phyloP scores from a whole-genome alignment of 2,329 filamentous ascomycete species.

The Hypoxylon sp. region DNA sequence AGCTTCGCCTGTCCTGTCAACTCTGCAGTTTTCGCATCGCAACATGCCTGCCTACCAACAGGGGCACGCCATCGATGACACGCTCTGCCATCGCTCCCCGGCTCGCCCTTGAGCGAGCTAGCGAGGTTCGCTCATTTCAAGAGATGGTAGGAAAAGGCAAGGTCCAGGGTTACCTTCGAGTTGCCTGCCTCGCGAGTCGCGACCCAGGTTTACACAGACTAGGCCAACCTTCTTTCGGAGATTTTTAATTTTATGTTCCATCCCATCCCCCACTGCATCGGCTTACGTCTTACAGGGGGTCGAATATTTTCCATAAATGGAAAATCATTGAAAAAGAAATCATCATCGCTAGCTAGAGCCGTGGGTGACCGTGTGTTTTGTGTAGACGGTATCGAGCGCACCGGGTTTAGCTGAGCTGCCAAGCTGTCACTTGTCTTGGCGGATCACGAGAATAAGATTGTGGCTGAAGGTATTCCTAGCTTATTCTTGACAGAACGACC shows the following conservation, averaged over 20 bases:
- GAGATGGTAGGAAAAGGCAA: slow-evolving; percentile 9
- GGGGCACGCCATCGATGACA: too few species aligned
- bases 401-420: not conserved
- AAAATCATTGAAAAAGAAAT: not conserved
- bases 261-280: slow-evolving; percentile 31
- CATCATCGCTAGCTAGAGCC: not conserved
- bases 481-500: not conserved
- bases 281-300: slow-evolving; percentile 9
- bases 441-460: not conserved
- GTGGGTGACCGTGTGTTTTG: not conserved
- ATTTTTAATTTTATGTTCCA: slow-evolving; percentile 42
- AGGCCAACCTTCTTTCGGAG: slow-evolving; percentile 40
- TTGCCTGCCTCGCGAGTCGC: not conserved
- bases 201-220: slow-evolving; percentile 26
- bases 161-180: too few species aligned
- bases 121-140: slow-evolving; percentile 27
- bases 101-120: slow-evolving; percentile 16
- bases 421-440: not conserved
- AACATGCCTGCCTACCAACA: too few species aligned
- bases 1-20: slow-evolving; percentile 24
- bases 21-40: slow-evolving; percentile 18
- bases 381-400: not conserved
- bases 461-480: not conserved
- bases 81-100: too few species aligned
- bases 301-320: slow-evolving; percentile 5